phyloP scores from a whole-genome alignment of 306 rosid genomes.

The Hippophae rhamnoides region DNA sequence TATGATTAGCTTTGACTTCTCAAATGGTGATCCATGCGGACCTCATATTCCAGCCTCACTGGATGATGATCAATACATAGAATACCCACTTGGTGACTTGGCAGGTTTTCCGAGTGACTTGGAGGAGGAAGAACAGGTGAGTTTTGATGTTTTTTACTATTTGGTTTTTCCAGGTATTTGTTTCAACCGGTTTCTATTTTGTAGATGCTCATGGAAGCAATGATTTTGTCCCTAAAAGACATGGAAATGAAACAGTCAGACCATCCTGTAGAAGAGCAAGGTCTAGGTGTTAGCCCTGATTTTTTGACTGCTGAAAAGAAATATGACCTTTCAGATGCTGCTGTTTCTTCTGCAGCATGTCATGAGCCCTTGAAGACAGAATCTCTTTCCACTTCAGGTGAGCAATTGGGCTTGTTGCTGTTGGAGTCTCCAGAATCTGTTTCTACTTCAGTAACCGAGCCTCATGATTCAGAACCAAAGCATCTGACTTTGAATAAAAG shows the following conservation, averaged over 20 bases:
- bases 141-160: constrained; percentile 10
- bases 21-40: constrained; percentile 51
- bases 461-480: constrained; percentile 27
- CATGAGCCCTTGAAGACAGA: constrained; percentile 22
- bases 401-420: constrained; percentile 12
- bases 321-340: constrained; percentile 15
- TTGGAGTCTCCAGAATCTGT: constrained; percentile 27
- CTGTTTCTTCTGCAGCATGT: constrained; percentile 22
- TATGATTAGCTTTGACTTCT: constrained; percentile 90
- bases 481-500: constrained; percentile 20
- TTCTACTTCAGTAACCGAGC: constrained; percentile 26
- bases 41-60: constrained; percentile 49
- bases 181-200: constrained; percentile 5
- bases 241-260: constrained; percentile 34
- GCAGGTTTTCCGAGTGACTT: constrained; percentile 56
- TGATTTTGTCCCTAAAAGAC: constrained; percentile 54
- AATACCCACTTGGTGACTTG: constrained; percentile 71
- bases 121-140: constrained; percentile 73
- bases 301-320: constrained; percentile 21
- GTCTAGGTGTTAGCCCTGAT: constrained; percentile 12
- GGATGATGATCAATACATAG: constrained; percentile 77
- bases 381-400: constrained; percentile 30
- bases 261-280: constrained; percentile 26
- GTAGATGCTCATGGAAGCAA: constrained; percentile 84
- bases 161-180: constrained; percentile 5